Evolutionary conservation across 1,284 basidiomycete genomes (phyloP).

Genomic region (Apiotrichum montevideense): DNA sequence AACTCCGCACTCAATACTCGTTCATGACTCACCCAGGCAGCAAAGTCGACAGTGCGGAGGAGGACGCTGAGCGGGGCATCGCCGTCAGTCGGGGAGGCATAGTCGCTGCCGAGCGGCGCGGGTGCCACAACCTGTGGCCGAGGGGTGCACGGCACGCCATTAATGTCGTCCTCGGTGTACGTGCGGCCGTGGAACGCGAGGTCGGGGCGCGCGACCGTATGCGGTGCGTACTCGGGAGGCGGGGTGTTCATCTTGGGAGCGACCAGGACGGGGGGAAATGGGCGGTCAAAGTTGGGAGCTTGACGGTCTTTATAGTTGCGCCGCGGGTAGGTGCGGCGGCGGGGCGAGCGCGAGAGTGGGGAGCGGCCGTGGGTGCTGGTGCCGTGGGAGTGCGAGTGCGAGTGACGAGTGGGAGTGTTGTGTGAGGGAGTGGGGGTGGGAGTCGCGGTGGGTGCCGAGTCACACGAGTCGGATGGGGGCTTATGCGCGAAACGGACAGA

Average conservation of each 20-base stretch:
- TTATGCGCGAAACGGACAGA: too few relatives aligned
- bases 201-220: slow-evolving; percentile 36
- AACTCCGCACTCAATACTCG: too few relatives aligned
- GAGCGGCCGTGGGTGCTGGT: neutral
- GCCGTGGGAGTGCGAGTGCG: neutral
- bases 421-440: neutral
- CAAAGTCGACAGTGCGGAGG: slow-evolving; percentile 43
- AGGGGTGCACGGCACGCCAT: slow-evolving; percentile 6
- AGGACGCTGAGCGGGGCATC: slow-evolving; percentile 22
- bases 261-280: neutral
- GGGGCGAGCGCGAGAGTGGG: too few relatives aligned
- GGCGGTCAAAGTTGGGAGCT: neutral
- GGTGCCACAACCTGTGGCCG: slow-evolving; percentile 10
- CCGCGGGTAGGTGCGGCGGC: neutral
- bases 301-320: neutral
- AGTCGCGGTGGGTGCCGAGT: too few relatives aligned
- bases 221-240: slow-evolving; percentile 27
- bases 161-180: too few relatives aligned
- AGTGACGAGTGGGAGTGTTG: neutral
- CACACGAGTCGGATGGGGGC: too few relatives aligned
- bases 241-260: slow-evolving; percentile 14
- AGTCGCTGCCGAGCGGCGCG: slow-evolving; percentile 6
- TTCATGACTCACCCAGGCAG: slow-evolving; percentile 37
- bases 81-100: slow-evolving; percentile 5
- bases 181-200: neutral